Percentiles rank a stretch among this genome's conserved stretches.
These are phyloP conservation scores for Coemansia sp. DNA, from an alignment of 192 early-diverging fungal genomes.

Conservation along the genomic window DNA sequence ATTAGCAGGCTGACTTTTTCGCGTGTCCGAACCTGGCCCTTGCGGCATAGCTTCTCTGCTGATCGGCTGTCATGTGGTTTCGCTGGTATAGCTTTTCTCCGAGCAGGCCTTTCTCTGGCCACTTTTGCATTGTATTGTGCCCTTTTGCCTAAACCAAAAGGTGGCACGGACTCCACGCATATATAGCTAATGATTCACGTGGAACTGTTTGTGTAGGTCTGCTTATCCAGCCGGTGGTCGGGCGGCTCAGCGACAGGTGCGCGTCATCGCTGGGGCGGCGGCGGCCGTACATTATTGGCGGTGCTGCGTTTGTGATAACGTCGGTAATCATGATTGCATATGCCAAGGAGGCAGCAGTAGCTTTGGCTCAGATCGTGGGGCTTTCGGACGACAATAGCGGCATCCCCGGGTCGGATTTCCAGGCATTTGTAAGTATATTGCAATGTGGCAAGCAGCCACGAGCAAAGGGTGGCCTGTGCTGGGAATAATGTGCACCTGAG, in stretches of 20 bases:
- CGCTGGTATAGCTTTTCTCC: neutral
- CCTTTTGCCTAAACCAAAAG: neutral
- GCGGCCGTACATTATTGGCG: conserved; percentile 80
- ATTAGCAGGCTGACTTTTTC: conserved; percentile 6
- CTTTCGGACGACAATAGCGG: conserved; percentile 7
- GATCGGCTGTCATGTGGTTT: conserved; percentile 1
- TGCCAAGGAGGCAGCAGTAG: conserved; percentile 34
- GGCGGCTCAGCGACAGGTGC: conserved; percentile 77
- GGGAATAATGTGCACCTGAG: neutral
- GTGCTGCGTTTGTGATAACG: conserved; percentile 55
- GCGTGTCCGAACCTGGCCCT: neutral
- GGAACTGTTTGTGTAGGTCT: conserved; percentile 32
- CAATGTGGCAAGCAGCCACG: neutral
- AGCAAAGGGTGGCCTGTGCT: conserved; percentile 7
- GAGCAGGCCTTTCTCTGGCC: neutral
- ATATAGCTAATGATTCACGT: conserved; percentile 5
- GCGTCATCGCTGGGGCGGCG: conserved; percentile 70
- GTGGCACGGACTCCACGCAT: neutral
- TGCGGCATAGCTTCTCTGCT: neutral
- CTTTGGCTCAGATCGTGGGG: conserved; percentile 10
- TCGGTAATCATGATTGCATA: conserved; percentile 46
- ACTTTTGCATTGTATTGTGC: neutral
- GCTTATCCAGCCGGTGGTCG: conserved; percentile 79
- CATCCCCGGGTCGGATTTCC: conserved; percentile 24
- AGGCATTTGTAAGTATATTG: conserved; percentile 23